Evolutionary conservation across 2,329 filamentous ascomycete genomes (phyloP), one percentile per base, ranked within the genome.

Genomic region (Penicillium thymicola): DNA sequence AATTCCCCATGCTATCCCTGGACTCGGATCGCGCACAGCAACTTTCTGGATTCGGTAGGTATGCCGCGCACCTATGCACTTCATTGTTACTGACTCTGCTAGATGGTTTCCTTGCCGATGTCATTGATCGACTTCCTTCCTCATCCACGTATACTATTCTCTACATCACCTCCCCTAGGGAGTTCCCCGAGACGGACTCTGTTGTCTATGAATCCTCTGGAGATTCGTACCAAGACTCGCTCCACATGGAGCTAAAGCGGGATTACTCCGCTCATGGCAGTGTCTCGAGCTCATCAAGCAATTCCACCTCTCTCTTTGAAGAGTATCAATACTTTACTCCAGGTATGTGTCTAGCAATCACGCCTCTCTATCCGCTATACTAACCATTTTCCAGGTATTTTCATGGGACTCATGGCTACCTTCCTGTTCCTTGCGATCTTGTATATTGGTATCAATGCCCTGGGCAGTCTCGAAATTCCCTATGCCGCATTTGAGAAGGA

Each of bases 401-500:
- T 97, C 75, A 96, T 96, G 89, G 89, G 85, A 28, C 77, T 96
- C 21, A 71, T 92, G 37, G 86, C 86, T 23, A 78, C 84, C 3
- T 73, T 94, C 18, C 73, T 96, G 38, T 81, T 96, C 47, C 76
- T 96, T 59, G 78, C 84, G 28, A 92, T 97, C 64, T 79, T 96
- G 6, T 87, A 88, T 63, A 87, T 92, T 55, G 94, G 89, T 14
- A 77, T 97, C 54, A 84, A 76, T 58, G 92, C 89, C 14, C 80
- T 97, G 13, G 79, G 84, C 7, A 93, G 90, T 64, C 81, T 99
- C 18, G 82, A 97, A 73, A 90, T 97, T 30, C 89, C 90, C 1
- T 97, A 97, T 73, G 91, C 89, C 61, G 92, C 94, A 2, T 99
- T 97, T 72, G 93, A 95, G 72, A 97, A 96, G 81, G 93, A 97